Percentiles rank a stretch among this genome's conserved stretches.
Evolutionary conservation across 352 stramenopile genomes (phyloP).

Genomic region (Halophytophthora polymorphica): DNA sequence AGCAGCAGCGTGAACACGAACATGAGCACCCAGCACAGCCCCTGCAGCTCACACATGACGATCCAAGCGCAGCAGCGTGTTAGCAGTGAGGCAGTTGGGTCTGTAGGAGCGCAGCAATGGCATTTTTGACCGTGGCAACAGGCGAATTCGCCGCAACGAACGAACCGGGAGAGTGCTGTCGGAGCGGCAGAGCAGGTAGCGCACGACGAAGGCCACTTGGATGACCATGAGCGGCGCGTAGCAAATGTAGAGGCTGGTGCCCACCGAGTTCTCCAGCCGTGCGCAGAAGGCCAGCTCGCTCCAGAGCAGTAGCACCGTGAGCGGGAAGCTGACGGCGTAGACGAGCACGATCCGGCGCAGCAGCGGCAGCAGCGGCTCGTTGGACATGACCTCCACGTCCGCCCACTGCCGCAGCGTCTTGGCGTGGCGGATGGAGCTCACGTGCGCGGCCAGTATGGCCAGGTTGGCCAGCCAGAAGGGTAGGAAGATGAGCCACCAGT

Average conservation of each 20-base stretch:
- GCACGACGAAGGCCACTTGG: conserved; percentile 74
- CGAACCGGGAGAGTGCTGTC: conserved; percentile 72
- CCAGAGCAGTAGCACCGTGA: conserved; percentile 74
- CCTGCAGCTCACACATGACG: conserved; percentile 32
- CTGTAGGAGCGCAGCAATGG: neutral
- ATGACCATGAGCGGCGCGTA: conserved; percentile 81
- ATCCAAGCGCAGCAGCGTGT: too few relatives aligned
- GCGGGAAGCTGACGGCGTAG: conserved; percentile 69
- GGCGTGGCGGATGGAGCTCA: conserved; percentile 58
- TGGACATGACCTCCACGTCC: conserved; percentile 77
- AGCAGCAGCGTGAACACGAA: conserved; percentile 82
- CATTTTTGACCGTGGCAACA: neutral
- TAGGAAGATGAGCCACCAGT: conserved; percentile 81
- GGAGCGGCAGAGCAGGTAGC: conserved; percentile 77
- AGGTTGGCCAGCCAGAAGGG: conserved; percentile 81
- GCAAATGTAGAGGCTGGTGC: conserved; percentile 75
- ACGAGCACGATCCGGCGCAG: conserved; percentile 71
- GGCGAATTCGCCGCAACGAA: too few relatives aligned
- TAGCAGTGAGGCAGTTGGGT: conserved; percentile 1
- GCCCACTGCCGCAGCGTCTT: conserved; percentile 71
- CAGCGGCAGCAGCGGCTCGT: conserved; percentile 76
- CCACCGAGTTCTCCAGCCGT: conserved; percentile 44
- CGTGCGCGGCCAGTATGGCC: conserved; percentile 54
- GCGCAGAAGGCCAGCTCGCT: conserved; percentile 82
- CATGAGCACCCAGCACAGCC: conserved; percentile 68